Evolutionary conservation across 306 rosid species (phyloP).

Genomic region (Chamaecrista fasciculata): DNA sequence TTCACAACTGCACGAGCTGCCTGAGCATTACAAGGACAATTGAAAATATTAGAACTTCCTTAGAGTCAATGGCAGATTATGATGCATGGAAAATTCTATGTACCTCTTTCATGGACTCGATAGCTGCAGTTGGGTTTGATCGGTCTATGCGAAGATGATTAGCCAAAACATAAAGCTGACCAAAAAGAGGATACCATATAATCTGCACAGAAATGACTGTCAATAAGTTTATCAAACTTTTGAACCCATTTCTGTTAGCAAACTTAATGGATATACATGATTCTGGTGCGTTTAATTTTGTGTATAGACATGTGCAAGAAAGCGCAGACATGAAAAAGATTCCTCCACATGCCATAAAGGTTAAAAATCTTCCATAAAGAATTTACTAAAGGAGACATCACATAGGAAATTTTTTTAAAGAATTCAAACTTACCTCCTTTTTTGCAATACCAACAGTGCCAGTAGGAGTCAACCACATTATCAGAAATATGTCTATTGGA

Average conservation of each 20-base stretch:
- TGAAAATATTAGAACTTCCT: slow-evolving; percentile 4
- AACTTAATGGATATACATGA: neutral
- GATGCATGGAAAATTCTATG: slow-evolving; percentile 7
- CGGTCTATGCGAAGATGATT: slow-evolving; percentile 75
- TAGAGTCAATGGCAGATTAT: neutral
- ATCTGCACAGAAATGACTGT: slow-evolving; percentile 40
- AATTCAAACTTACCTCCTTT: slow-evolving; percentile 48
- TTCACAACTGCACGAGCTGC: slow-evolving; percentile 45
- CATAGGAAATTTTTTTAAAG: neutral
- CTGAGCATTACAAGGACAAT: slow-evolving; percentile 29
- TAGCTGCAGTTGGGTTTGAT: slow-evolving; percentile 50
- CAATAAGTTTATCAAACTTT: slow-evolving; percentile 12
- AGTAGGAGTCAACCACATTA: slow-evolving; percentile 64
- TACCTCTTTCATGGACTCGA: slow-evolving; percentile 56
- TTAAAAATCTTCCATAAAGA: no score
- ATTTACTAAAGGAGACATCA: no score
- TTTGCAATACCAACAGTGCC: slow-evolving; percentile 69
- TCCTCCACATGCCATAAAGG: no score
- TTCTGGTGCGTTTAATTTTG: neutral
- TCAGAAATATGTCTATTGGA: slow-evolving; percentile 56
- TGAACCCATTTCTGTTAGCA: slow-evolving; percentile 14
- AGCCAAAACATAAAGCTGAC: slow-evolving; percentile 63
- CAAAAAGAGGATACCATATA: slow-evolving; percentile 66
- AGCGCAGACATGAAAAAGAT: neutral
- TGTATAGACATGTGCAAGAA: neutral